Percentiles rank a stretch among this genome's conserved stretches.
Conservation (phyloP, 345 rosid species). For the Gossypium turneri region DNA sequence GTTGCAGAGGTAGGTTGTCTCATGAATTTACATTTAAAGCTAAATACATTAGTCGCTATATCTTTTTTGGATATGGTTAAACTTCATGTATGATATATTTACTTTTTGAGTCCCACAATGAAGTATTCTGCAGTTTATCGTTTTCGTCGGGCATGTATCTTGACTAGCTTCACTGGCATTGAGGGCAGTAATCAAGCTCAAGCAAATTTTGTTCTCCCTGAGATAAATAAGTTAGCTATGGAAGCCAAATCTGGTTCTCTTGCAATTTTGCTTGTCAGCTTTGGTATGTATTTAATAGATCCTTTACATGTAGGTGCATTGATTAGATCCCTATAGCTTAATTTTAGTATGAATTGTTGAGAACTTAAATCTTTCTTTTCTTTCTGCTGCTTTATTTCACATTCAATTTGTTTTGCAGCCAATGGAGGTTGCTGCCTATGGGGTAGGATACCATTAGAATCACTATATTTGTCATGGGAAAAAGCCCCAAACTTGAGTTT, state of each 20-base stretch:
- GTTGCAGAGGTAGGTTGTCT: conserved; percentile 54
- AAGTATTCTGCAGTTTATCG: conserved; percentile 90
- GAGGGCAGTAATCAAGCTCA: conserved; percentile 63
- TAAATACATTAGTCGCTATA: background rate
- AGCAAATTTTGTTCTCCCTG: conserved; percentile 81
- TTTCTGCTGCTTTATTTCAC: conserved; percentile 10
- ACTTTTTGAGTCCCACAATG: conserved; percentile 35
- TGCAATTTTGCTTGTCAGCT: conserved; percentile 73
- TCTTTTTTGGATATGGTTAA: background rate
- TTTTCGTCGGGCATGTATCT: conserved; percentile 72
- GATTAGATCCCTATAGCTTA: conserved; percentile 13
- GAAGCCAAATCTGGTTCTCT: conserved; percentile 85
- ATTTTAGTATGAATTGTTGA: background rate
- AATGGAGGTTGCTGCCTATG: conserved; percentile 67
- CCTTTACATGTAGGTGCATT: background rate
- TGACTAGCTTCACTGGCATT: conserved; percentile 69
- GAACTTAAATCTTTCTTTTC: background rate
- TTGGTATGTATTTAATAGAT: conserved; percentile 48
- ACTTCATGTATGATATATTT: conserved; percentile 27
- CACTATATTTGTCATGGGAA: conserved; percentile 70
- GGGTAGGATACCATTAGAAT: conserved; percentile 76
- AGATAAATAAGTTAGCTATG: conserved; percentile 62
- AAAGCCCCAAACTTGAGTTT: conserved; percentile 71
- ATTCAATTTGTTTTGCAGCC: conserved; percentile 41
- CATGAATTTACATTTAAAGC: background rate